phyloP scores from a whole-genome alignment of 768 basidiomycete genomes.

The Russula ochroleuca region DNA sequence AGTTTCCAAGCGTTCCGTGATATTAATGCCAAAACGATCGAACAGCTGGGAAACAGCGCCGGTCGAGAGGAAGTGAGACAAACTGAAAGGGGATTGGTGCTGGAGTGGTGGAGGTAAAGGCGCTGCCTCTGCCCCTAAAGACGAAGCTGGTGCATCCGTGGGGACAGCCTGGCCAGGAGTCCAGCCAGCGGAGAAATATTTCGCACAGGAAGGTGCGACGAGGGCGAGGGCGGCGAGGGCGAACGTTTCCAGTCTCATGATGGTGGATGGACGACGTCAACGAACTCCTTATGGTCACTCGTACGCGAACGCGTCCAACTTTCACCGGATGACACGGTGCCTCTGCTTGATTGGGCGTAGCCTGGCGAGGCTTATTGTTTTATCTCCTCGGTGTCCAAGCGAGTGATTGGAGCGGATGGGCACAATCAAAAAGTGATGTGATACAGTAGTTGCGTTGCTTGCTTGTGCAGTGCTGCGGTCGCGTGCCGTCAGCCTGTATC shows the following conservation, averaged over 20 bases:
- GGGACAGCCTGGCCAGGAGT: slow-evolving; percentile 59
- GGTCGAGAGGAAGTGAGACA: slow-evolving; percentile 42
- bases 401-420: background rate
- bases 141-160: slow-evolving; percentile 24
- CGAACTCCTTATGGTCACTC: background rate
- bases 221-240: slow-evolving; percentile 25
- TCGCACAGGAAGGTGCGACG: slow-evolving; percentile 45
- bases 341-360: background rate
- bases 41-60: slow-evolving; percentile 54
- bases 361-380: background rate
- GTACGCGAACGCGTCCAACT: background rate
- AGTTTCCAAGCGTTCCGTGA: slow-evolving; percentile 50
- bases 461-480: background rate
- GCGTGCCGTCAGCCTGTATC: background rate
- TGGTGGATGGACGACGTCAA: slow-evolving; percentile 1
- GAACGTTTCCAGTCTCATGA: slow-evolving; percentile 15
- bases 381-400: background rate
- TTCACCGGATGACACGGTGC: background rate
- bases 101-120: slow-evolving; percentile 6
- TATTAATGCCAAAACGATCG: slow-evolving; percentile 60
- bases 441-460: background rate
- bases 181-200: slow-evolving; percentile 84
- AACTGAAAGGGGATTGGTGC: slow-evolving; percentile 25
- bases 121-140: slow-evolving; percentile 9
- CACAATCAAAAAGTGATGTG: background rate